Evolutionary conservation across 2,329 filamentous ascomycete genomes (phyloP), one percentile per base, ranked within the genome.

Genomic region (Elsinoe arachidis): DNA sequence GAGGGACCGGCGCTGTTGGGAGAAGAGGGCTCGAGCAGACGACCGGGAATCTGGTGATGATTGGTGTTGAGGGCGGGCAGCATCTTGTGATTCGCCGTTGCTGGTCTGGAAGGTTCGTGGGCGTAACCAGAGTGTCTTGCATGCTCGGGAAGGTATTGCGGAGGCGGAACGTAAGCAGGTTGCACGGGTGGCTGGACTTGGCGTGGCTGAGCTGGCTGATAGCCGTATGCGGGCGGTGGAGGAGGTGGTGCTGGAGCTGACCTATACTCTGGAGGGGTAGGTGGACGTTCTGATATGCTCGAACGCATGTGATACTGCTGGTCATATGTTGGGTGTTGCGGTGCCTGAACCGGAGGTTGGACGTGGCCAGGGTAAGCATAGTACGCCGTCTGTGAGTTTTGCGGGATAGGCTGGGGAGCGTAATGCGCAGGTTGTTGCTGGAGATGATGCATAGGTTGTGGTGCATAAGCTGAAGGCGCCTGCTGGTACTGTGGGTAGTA

Each of bases 21-120:
- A n/a, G 75, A 76, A 3, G 72, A 67, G 4, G 73, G 72, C 57
- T 77, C 74, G 39, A 73, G 61, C 58, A 72, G 73, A 3, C 73
- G 66, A 19, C 60, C 59, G 53, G 58, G 66, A 2, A 69, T 66
- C 39, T 71, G 68, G 58, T 73, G 58, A 57, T 73, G 58, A 11
- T 49, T 58, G 1, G 73, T 73, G 60, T 74, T 73, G 55, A 77
- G 63, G 12, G 74, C 74, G 6, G 75, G 73, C 55, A 78, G 62
- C 19, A 71, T 63, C 60, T 71, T 67, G 26, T 67, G 64, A 55
- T 38, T 61, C 58, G 60, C 64, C 66, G 41, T 37, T 30, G 15
- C 15, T 11, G 49, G 17, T 39, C 49, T 53, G 6, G 49, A 23
- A n/a, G 49, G 33, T 21, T 53, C 49, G 15, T 53, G 49, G 2